Conservation (phyloP, 352 stramenopile genomes). For the Elongisporangium anandrum region DNA sequence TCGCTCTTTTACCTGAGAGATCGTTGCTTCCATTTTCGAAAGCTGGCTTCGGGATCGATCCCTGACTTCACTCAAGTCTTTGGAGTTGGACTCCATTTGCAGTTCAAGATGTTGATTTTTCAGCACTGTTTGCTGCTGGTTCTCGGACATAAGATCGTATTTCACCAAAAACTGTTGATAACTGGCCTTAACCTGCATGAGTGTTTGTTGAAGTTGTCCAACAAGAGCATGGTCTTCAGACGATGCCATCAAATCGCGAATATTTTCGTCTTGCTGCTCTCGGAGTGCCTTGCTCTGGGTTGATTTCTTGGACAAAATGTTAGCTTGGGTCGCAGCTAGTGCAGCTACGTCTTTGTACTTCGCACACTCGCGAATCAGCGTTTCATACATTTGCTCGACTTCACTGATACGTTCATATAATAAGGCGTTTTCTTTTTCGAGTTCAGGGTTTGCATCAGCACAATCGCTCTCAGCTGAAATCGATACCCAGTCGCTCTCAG, state of each 20-base stretch:
- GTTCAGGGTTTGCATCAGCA: conserved; percentile 11
- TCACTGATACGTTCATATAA: conserved; percentile 64
- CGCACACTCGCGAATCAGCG: conserved; percentile 47
- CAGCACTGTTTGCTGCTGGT: conserved; percentile 49
- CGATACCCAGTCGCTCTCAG: conserved; percentile 8
- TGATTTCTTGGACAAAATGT: conserved; percentile 35
- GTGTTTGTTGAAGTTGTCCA: conserved; percentile 84
- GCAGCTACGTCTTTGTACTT: conserved; percentile 65
- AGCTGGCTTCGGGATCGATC: conserved; percentile 32
- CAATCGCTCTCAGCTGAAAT: not conserved
- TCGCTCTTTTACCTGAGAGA: conserved; percentile 48
- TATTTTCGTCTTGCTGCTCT: conserved; percentile 55
- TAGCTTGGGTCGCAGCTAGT: conserved; percentile 60
- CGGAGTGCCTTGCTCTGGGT: conserved; percentile 38
- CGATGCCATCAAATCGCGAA: conserved; percentile 64
- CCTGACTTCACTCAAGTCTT: conserved; percentile 22
- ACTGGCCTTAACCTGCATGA: conserved; percentile 83
- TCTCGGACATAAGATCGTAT: conserved; percentile 49
- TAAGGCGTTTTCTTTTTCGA: conserved; percentile 52
- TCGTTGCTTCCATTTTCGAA: conserved; percentile 36
- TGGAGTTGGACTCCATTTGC: conserved; percentile 36
- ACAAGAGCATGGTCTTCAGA: conserved; percentile 91
- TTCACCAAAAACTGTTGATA: conserved; percentile 80
- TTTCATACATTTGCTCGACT: conserved; percentile 72
- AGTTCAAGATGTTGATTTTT: conserved; percentile 59